phyloP scores from a whole-genome alignment of 371 early-diverging fungal genomes.

The Fennellomyces sp. region DNA sequence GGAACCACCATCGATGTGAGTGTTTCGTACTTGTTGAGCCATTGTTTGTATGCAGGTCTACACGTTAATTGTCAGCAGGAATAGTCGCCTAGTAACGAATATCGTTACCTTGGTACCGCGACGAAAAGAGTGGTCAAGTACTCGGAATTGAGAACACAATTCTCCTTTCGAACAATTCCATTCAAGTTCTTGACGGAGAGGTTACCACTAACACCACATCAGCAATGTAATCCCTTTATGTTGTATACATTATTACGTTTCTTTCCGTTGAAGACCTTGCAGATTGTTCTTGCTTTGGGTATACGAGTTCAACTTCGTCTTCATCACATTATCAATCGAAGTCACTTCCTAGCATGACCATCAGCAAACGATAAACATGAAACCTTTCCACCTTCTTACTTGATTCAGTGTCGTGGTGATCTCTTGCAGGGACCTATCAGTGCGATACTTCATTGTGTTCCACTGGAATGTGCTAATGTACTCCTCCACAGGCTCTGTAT shows the following conservation, averaged over 20 bases:
- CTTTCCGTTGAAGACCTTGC: slow-evolving; percentile 79
- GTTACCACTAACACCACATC: slow-evolving; percentile 73
- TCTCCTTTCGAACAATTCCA: slow-evolving; percentile 88
- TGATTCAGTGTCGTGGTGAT: slow-evolving; percentile 72
- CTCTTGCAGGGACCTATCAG: slow-evolving; percentile 89
- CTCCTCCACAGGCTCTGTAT: slow-evolving; percentile 77
- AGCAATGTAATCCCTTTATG: background rate
- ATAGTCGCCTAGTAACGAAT: background rate
- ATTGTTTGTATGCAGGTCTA: slow-evolving; percentile 76
- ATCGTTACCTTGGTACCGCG: slow-evolving; percentile 88
- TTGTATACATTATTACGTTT: slow-evolving; percentile 57
- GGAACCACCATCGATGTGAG: slow-evolving; percentile 95
- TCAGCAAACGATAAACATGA: background rate
- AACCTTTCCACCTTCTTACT: slow-evolving; percentile 30
- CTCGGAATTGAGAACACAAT: slow-evolving; percentile 91
- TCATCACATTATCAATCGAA: slow-evolving; percentile 84
- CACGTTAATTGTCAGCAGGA: too few relatives aligned
- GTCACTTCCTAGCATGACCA: slow-evolving; percentile 72
- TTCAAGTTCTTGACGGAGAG: slow-evolving; percentile 84
- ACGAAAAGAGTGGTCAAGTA: slow-evolving; percentile 90
- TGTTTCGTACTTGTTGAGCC: slow-evolving; percentile 85
- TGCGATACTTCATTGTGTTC: slow-evolving; percentile 96
- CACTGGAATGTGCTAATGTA: slow-evolving; percentile 87
- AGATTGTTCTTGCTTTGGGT: slow-evolving; percentile 80
- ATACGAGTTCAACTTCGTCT: slow-evolving; percentile 84